phyloP scores from a whole-genome alignment of 1,139 yeast genomes.

The Nakaseomyces delphensis region DNA sequence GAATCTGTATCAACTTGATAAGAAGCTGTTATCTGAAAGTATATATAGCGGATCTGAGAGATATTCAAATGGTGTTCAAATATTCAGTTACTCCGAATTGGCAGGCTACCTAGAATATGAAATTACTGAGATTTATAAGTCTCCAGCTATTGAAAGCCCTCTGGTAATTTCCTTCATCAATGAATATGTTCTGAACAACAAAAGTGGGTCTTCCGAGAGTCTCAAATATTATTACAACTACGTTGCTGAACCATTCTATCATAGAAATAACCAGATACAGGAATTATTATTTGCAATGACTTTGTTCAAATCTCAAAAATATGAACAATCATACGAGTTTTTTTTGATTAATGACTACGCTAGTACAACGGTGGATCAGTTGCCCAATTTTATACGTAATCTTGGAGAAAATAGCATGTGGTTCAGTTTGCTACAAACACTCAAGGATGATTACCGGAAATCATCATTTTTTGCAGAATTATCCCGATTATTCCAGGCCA shows the following conservation, averaged over 20 bases:
- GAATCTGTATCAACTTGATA: constrained; percentile 22
- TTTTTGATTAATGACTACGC: constrained; percentile 23
- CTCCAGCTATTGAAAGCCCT: constrained; percentile 15
- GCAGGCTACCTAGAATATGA: constrained; percentile 17
- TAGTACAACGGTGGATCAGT: constrained; percentile 9
- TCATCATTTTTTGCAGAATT: constrained; percentile 19
- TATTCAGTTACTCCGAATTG: constrained; percentile 22
- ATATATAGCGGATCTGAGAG: constrained; percentile 19
- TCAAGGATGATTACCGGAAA: constrained; percentile 13
- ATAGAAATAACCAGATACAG: constrained; percentile 16
- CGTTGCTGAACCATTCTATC: constrained; percentile 18
- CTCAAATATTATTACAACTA: constrained; percentile 14
- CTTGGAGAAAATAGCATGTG: constrained; percentile 15
- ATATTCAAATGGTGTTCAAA: constrained; percentile 21
- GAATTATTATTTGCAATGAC: constrained; percentile 27
- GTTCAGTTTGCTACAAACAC: constrained; percentile 19
- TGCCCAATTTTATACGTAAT: constrained; percentile 19
- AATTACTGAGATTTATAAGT: constrained; percentile 15
- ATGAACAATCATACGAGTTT: constrained; percentile 21
- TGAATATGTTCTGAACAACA: constrained; percentile 15
- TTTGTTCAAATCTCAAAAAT: constrained; percentile 22
- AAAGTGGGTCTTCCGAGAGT: constrained; percentile 6
- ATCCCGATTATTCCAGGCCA: constrained; percentile 17
- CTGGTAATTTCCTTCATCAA: constrained; percentile 19
- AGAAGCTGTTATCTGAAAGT: constrained; percentile 16